Conservation (phyloP, 805 yeast genomes). For the Saturnispora ahearnii region DNA sequence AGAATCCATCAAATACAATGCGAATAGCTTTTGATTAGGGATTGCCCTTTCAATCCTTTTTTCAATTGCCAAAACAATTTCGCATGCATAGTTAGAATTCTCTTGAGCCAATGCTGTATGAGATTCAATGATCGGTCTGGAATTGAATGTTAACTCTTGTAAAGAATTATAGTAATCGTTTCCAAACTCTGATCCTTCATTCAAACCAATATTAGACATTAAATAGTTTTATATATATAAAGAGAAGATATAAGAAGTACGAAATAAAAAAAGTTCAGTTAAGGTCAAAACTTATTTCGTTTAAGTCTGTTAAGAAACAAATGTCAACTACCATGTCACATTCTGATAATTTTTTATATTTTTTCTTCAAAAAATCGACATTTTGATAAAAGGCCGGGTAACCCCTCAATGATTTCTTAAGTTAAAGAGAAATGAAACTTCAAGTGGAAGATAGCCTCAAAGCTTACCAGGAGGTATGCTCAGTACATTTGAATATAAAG, state of each 20-base stretch:
- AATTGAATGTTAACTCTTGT: conserved; percentile 73
- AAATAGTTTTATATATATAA: background rate
- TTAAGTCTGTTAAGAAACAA: background rate
- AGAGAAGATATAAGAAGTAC: background rate
- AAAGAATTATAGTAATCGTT: conserved; percentile 66
- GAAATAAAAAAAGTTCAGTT: background rate
- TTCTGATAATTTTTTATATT: too few relatives aligned
- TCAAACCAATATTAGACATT: background rate
- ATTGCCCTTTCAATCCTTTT: conserved; percentile 65
- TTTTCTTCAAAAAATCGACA: too few relatives aligned
- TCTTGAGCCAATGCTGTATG: conserved; percentile 84
- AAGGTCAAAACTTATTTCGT: background rate
- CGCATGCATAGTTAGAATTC: conserved; percentile 65
- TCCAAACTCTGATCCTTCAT: conserved; percentile 25
- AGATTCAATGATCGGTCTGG: conserved; percentile 80
- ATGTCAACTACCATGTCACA: background rate
- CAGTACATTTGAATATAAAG: too few relatives aligned
- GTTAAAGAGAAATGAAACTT: too few relatives aligned
- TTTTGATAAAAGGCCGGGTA: too few relatives aligned
- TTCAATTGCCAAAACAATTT: conserved; percentile 68
- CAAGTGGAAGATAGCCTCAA: too few relatives aligned
- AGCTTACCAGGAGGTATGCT: too few relatives aligned
- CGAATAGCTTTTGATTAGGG: conserved; percentile 76
- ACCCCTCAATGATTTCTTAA: too few relatives aligned
- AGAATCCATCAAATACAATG: conserved; percentile 81